Evolutionary conservation across 2,329 filamentous ascomycete genomes (phyloP), one percentile per base, ranked within the genome.

Genomic region (Diaporthe citrichinensis): DNA sequence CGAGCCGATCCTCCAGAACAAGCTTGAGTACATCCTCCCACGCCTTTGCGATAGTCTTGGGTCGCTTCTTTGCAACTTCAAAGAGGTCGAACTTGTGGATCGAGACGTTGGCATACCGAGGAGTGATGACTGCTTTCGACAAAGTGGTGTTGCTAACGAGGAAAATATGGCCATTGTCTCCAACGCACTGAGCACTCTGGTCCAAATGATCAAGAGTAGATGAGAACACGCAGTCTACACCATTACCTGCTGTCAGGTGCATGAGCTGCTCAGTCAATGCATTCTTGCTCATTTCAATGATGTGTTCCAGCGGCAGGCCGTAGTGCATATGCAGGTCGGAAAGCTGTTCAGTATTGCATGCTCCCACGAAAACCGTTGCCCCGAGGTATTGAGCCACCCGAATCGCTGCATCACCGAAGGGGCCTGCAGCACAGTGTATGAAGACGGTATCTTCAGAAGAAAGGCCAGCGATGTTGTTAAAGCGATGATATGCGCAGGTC

Each of bases 151-250:
- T 73, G 41, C 61, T 71, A 28, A 75, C 31, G 7, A 77, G 41
- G 23, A 77, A 77, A 9, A 77, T 67, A 51, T 75, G 69, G 4
- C 76, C 76, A 20, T 73, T 73, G 10, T 79, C 79, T 44, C 77
- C 74, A 34, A 87, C 81, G 57, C 84, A 86, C 53, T 81, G 78
- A 20, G 82, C 78, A 73, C 81, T 84, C 4, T 79, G 74, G 3
- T 83, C 81, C 5, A 83, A 71, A 49, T 84, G 78, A 12, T 82
- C 78, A 65, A 84, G 84, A 0, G 87, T 86, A 0, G 88, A 82
- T 76, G 88, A 87, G 71, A 88, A 88, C 2, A 89, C 81, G 4
- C 88, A 75, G 59, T 89, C 85, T 2, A 88, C 83, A 15, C 84
- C 84, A 3, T 75, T 72, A 1, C 78, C 75, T 20, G 75, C 76